Evolutionary conservation across 2,329 filamentous ascomycete genomes (phyloP).

Genomic region (Chrysoporthe cubensis): DNA sequence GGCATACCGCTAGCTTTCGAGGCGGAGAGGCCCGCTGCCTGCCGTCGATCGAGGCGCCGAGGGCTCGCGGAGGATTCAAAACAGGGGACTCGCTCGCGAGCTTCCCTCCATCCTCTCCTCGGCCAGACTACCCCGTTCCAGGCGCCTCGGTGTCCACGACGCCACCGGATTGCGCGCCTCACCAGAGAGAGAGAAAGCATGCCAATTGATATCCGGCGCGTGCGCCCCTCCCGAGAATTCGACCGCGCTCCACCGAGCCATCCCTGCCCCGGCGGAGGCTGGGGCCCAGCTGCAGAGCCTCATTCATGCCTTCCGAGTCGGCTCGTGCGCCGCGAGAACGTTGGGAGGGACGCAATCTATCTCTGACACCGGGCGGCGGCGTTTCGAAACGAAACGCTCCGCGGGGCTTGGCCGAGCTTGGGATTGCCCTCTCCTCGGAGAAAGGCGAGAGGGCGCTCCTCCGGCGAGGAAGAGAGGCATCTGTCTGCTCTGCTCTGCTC

Average conservation of each 20-base stretch:
- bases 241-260: neutral
- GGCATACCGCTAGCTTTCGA: neutral
- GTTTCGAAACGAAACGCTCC: slow-evolving; percentile 1
- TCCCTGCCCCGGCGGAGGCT: neutral
- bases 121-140: neutral
- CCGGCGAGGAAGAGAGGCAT: neutral
- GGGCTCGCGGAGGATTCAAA: neutral
- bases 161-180: neutral
- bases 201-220: neutral
- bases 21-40: neutral
- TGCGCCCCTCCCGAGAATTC: neutral
- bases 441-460: no score
- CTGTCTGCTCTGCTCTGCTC: no score
- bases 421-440: neutral
- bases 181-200: neutral
- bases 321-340: neutral
- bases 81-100: neutral
- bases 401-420: neutral
- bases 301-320: neutral
- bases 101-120: neutral
- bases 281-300: neutral
- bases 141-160: slow-evolving; percentile 1
- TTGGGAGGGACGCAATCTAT: neutral
- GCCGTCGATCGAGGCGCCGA: neutral
- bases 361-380: neutral